Evolutionary conservation across 2,329 filamentous ascomycete species (phyloP).

Genomic region (Sclerotinia glacialis): DNA sequence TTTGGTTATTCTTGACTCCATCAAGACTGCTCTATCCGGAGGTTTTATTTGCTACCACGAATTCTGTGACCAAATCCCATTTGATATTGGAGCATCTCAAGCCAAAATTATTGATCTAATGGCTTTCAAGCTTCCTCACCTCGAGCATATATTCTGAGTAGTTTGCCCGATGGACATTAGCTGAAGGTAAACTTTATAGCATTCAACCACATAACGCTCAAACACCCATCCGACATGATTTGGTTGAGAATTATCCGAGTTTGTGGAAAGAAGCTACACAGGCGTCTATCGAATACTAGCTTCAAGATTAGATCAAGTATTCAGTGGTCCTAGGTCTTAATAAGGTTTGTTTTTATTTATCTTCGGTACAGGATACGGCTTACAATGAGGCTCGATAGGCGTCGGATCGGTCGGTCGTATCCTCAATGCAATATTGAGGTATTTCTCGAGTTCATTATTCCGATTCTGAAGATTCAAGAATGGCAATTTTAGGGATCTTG

Average conservation of each 20-base stretch:
- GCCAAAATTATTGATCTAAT: not conserved
- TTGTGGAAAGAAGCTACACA: slow-evolving; percentile 13
- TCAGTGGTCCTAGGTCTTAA: slow-evolving; percentile 6
- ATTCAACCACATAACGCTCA: slow-evolving; percentile 7
- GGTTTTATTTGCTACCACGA: slow-evolving; percentile 15
- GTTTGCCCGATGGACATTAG: slow-evolving; percentile 1
- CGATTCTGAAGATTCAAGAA: slow-evolving; percentile 1
- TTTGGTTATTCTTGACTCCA: not conserved
- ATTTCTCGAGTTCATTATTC: not conserved
- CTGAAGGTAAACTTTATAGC: not conserved
- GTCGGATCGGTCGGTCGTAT: not conserved
- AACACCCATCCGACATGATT: slow-evolving; percentile 9
- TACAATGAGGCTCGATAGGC: not conserved
- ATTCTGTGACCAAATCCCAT: slow-evolving; percentile 8
- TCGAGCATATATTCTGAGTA: slow-evolving; percentile 10
- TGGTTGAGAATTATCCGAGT: slow-evolving; percentile 9
- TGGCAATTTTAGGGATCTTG: slow-evolving; percentile 14
- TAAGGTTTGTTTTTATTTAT: not conserved
- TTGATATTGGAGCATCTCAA: slow-evolving; percentile 5
- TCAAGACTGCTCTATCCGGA: slow-evolving; percentile 6
- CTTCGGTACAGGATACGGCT: not conserved
- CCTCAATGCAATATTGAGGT: slow-evolving; percentile 4
- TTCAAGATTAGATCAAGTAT: slow-evolving; percentile 15
- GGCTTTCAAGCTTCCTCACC: slow-evolving; percentile 1
- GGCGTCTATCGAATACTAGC: slow-evolving; percentile 9